Conservation (phyloP, 2,329 filamentous ascomycete genomes). For the Cladosporium sp. region DNA sequence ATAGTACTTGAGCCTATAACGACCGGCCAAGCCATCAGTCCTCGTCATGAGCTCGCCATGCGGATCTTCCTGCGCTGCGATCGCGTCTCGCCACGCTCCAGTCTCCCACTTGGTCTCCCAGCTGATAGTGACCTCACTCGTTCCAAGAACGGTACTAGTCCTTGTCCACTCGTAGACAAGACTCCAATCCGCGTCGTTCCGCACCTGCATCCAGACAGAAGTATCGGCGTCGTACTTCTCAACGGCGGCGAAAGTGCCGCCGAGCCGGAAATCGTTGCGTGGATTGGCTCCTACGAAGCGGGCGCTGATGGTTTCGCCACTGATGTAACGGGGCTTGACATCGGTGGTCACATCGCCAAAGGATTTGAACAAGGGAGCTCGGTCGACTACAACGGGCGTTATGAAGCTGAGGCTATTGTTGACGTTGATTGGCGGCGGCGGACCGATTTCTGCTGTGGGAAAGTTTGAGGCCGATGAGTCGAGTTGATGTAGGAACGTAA, state of each 20-base stretch:
- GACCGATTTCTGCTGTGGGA: slow-evolving; percentile 44
- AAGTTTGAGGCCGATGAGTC: slow-evolving; percentile 35
- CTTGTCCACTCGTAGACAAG: slow-evolving; percentile 77
- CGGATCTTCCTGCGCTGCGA: slow-evolving; percentile 33
- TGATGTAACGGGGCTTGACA: slow-evolving; percentile 46
- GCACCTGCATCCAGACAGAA: slow-evolving; percentile 59
- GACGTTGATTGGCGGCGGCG: slow-evolving; percentile 72
- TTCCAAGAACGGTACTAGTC: slow-evolving; percentile 63
- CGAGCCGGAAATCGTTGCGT: slow-evolving; percentile 77
- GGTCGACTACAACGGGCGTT: slow-evolving; percentile 71
- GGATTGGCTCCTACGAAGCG: slow-evolving; percentile 86
- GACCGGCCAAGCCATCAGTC: slow-evolving; percentile 46
- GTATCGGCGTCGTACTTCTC: slow-evolving; percentile 55
- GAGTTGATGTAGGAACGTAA: slow-evolving; percentile 67
- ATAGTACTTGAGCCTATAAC: slow-evolving; percentile 77
- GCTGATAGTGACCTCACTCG: slow-evolving; percentile 71
- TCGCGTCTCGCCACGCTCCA: slow-evolving; percentile 26
- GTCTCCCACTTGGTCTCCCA: slow-evolving; percentile 68
- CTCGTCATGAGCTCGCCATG: slow-evolving; percentile 25
- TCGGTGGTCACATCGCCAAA: slow-evolving; percentile 66
- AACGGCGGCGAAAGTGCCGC: slow-evolving; percentile 71
- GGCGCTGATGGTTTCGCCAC: slow-evolving; percentile 60
- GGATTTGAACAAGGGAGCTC: slow-evolving; percentile 57
- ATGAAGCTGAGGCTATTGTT: slow-evolving; percentile 76
- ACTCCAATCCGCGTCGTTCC: slow-evolving; percentile 77